phyloP scores from a whole-genome alignment of 2,329 filamentous ascomycete genomes.

The Ramularia endophylla region DNA sequence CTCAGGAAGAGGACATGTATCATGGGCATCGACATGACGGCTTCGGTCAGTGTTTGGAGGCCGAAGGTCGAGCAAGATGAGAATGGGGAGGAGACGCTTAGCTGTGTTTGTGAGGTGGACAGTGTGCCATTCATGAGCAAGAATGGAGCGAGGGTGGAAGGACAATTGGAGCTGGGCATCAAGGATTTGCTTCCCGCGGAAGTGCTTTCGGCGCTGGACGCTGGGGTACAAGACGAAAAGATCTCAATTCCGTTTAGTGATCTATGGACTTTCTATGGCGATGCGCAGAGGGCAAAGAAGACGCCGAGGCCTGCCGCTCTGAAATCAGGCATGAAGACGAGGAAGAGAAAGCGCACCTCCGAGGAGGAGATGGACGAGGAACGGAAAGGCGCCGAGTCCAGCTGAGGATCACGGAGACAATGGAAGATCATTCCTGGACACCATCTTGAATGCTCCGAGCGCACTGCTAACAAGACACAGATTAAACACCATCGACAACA shows the following conservation, averaged over 20 bases:
- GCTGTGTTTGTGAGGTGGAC: slow-evolving; percentile 10
- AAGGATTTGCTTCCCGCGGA: slow-evolving; percentile 11
- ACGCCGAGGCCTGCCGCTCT: background rate
- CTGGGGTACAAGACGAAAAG: slow-evolving; percentile 4
- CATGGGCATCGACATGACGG: slow-evolving; percentile 14
- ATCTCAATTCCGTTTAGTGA: slow-evolving; percentile 14
- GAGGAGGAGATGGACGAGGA: slow-evolving; percentile 13
- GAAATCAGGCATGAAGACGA: slow-evolving; percentile 3
- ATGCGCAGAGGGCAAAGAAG: background rate
- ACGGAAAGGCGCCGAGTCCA: slow-evolving; percentile 11
- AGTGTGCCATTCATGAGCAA: slow-evolving; percentile 6
- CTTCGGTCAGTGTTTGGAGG: slow-evolving; percentile 30
- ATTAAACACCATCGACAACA: too few species aligned
- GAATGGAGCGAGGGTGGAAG: slow-evolving; percentile 6
- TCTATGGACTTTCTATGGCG: slow-evolving; percentile 6
- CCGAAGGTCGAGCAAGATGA: slow-evolving; percentile 17
- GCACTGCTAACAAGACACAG: too few species aligned
- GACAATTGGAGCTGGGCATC: slow-evolving; percentile 10
- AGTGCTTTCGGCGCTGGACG: slow-evolving; percentile 3
- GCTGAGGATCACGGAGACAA: too few species aligned
- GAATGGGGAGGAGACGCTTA: slow-evolving; percentile 18
- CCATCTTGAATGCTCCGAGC: too few species aligned
- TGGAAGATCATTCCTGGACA: too few species aligned
- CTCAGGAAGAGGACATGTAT: slow-evolving; percentile 3
- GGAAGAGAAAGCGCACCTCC: slow-evolving; percentile 16